Evolutionary conservation across 2,329 filamentous ascomycete genomes (phyloP).

Genomic region (Dactylellina parvicollis): DNA sequence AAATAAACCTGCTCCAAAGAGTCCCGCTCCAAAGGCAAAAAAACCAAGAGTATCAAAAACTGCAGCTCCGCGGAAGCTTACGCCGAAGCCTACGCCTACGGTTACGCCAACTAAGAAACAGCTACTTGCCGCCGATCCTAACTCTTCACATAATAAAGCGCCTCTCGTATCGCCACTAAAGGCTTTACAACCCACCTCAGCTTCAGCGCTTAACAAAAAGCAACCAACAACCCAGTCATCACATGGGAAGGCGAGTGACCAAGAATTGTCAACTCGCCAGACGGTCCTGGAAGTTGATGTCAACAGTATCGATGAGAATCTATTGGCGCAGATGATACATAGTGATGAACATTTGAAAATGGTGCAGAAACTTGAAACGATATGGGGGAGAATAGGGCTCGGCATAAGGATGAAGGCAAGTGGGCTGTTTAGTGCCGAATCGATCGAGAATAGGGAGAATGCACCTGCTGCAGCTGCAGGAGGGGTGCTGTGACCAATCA

Average conservation of each 20-base stretch:
- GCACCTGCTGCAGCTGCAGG: neutral
- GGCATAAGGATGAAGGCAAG: slow-evolving; percentile 16
- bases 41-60: neutral
- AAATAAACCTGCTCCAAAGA: neutral
- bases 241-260: neutral
- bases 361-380: slow-evolving; percentile 42
- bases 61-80: too few species aligned
- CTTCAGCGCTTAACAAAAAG: slow-evolving; percentile 18
- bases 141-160: neutral
- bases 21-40: neutral
- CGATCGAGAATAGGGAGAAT: neutral
- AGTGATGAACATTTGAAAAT: slow-evolving; percentile 49
- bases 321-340: slow-evolving; percentile 38
- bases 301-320: slow-evolving; percentile 29
- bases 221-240: neutral
- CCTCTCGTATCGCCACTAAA: neutral
- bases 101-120: neutral
- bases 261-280: neutral
- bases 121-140: too few species aligned
- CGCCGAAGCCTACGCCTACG: neutral
- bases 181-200: slow-evolving; percentile 1
- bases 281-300: slow-evolving; percentile 2
- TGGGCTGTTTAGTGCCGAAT: neutral
- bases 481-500: too few species aligned
- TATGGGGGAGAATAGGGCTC: slow-evolving; percentile 31